Base-by-base conservation (phyloP, 495 filamentous ascomycete genomes). In the Podospora sp. region DNA sequence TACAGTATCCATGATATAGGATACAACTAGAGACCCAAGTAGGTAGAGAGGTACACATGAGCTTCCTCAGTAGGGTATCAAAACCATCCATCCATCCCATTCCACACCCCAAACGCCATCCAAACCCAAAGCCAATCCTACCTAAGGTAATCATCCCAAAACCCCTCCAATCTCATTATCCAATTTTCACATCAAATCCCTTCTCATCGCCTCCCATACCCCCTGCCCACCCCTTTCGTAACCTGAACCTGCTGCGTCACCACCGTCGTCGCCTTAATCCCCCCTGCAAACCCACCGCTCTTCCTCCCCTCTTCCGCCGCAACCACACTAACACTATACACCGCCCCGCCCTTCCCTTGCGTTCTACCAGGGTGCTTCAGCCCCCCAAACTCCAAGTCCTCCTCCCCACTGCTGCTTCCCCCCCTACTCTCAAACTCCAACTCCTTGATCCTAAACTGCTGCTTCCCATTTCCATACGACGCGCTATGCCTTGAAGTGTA, bases 191-290 rank as follows among this genome's bases (percentile, higher is more conserved):
- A n/a, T n/a, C n/a, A n/a, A n/a, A n/a, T n/a, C 12, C 56, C 0
- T 1, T 26, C 52, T 21, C 21, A 49, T 18, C n/a, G 49, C 24
- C 29, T 26, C 18, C 25, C 26, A 40, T 18, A 35, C 25, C 50
- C n/a, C 18, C 27, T 55, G 0, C 51, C 27, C 3, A 50, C 3
- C 25, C 58, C 65, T 24, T 16, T 29, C n/a, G 26, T 55, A n/a
- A 65, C 58, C 58, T 61, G 22, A n/a, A 65, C 58, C 58, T 61
- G 22, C 29, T 61, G 58, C 49, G 65, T 66, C 46, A 66, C 65
- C 5, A 66, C 65, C 58, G 65, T 66, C 2, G 65, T 66, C 2
- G 65, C 35, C 46, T 66, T 61, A 57, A 66, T 66, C 20, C 65
- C 65, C 36, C 40, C 63, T 12, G n/a, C 55, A 49, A 66, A 21